A percentile compares a stretch with the other conserved stretches of the same genome.
These are phyloP conservation scores for Corchorus olitorius DNA, from an alignment of 345 rosid genomes.

Conservation along the genomic window DNA sequence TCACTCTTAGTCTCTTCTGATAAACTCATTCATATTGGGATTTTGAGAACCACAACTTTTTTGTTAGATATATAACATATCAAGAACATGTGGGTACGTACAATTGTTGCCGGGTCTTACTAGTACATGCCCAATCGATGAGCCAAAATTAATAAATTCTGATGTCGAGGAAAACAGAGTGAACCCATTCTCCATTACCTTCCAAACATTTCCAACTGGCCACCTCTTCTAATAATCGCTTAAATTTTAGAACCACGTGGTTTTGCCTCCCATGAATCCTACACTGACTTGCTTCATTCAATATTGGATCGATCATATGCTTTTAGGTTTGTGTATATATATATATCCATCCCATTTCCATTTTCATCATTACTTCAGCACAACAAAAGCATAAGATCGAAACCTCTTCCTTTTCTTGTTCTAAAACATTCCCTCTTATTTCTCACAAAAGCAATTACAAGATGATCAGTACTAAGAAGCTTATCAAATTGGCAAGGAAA, in stretches of 20 bases:
- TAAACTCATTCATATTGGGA: background rate
- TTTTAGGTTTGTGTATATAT: background rate
- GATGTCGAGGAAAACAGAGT: background rate
- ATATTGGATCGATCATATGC: no score
- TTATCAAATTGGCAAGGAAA: constrained; percentile 38
- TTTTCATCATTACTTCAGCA: background rate
- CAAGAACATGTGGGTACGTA: background rate
- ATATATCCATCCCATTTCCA: background rate
- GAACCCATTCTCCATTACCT: background rate
- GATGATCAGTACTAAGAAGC: constrained; percentile 36
- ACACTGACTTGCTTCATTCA: no score
- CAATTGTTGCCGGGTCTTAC: background rate
- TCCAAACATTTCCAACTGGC: background rate
- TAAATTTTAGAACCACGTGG: background rate
- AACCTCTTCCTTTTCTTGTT: background rate
- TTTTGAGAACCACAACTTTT: background rate
- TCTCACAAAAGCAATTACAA: background rate
- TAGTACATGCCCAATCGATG: background rate
- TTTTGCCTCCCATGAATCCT: no score
- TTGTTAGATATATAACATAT: background rate
- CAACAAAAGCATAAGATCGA: background rate
- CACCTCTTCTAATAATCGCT: background rate
- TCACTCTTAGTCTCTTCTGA: background rate
- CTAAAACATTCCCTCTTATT: background rate
- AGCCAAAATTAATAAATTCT: background rate